Conservation (phyloP, 2,329 filamentous ascomycete genomes). For the Epichloe festucae region DNA sequence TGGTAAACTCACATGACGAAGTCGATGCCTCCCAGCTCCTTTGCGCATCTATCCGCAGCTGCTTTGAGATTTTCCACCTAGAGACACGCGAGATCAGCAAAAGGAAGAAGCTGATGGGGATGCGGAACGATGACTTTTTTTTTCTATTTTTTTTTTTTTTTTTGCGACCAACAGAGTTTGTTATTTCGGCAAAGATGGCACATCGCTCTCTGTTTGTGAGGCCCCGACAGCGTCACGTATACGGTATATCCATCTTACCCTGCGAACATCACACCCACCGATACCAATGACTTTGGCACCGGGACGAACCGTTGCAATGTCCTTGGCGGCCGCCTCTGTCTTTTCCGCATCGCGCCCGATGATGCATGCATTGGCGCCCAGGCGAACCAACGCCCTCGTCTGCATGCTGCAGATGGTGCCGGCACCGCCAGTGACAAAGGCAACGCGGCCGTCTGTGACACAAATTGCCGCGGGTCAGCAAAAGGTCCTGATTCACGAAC, state of each 20-base stretch:
- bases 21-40: slow-evolving; percentile 79
- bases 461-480: neutral
- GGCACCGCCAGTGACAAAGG: slow-evolving; percentile 90
- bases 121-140: too few species aligned
- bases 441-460: slow-evolving; percentile 62
- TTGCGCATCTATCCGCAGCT: slow-evolving; percentile 66
- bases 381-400: slow-evolving; percentile 77
- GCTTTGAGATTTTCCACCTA: slow-evolving; percentile 29
- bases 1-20: slow-evolving; percentile 62
- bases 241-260: slow-evolving; percentile 29
- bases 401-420: slow-evolving; percentile 91
- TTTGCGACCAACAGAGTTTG: too few species aligned
- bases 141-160: too few species aligned
- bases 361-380: slow-evolving; percentile 90
- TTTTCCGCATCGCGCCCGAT: slow-evolving; percentile 82
- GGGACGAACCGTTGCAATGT: slow-evolving; percentile 65
- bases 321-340: slow-evolving; percentile 66
- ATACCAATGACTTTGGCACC: slow-evolving; percentile 82
- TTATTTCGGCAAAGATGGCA: too few species aligned
- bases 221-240: neutral
- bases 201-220: too few species aligned
- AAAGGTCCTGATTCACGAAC: neutral
- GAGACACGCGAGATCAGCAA: neutral
- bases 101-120: neutral
- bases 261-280: slow-evolving; percentile 66